Base-by-base conservation (phyloP, 192 early-diverging fungal genomes). In the Chytriomyces sp. region DNA sequence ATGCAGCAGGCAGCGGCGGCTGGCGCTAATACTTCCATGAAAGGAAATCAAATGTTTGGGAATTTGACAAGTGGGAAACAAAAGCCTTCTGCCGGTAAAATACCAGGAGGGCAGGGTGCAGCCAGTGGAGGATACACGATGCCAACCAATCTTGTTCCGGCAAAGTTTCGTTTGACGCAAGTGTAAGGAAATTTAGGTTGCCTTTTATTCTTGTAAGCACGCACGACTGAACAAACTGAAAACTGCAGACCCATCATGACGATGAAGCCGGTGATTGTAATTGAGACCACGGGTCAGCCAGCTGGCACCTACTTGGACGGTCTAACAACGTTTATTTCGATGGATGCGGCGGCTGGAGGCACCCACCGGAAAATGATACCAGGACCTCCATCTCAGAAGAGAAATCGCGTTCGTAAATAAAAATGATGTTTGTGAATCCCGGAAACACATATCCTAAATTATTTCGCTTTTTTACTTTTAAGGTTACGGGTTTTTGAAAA, bases 261-360 rank as follows among this genome's bases (percentile, higher is more conserved):
- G 7, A 67, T 67, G 66, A 67, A 67, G 44, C 66, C 66, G 16
- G 23, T 67, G 18, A 67, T 67, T 45, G 66, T 67, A n/a, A 44
- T 67, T n/a, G 66, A 67, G 23, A 67, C 66, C 18, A 16, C 66
- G 9, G 66, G 66, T n/a, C 66, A 67, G 11, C 28, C 66, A 47
- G 43, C 66, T 20, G 66, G 66, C 2, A 26, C 23, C 16, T 67
- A 67, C 46, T 16, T 18, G 35, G 66, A 67, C n/a, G 44, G 66
- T n/a, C 46, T 67, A n/a, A 67, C 66, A 67, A 67, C 66, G 44
- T 67, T 67, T 23, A 67, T 67, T 16, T 67, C 66, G 13, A 67
- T 67, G 66, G 66, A n/a, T 13, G 63, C 43, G 13, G 66, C 28
- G 44, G 13, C 8, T 3, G 53, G 53, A 57, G 53, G 53, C 13